Base-by-base conservation (phyloP, 2,329 filamentous ascomycete species). In the Arthrobotrys conoides region DNA sequence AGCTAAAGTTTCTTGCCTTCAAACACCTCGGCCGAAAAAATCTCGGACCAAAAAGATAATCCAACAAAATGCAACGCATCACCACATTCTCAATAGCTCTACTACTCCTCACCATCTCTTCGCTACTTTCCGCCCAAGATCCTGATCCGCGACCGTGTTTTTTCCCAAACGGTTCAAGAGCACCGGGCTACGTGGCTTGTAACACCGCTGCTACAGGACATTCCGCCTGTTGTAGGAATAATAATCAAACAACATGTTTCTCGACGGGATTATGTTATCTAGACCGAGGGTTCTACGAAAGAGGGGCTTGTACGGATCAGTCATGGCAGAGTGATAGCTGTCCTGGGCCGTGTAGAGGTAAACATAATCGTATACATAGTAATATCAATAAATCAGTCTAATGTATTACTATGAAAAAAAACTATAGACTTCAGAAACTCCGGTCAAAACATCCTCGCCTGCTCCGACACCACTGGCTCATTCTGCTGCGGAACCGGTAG, bases 11-110 rank as follows among this genome's bases (percentile, higher is more conserved):
- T n/a, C n/a, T n/a, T n/a, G n/a, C n/a, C n/a, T n/a, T n/a, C n/a
- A n/a, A n/a, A 63, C 67, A 57, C 55, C 44, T n/a, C 30, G 53
- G 27, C 27, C 53, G 24, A 30, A 59, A 30, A 30, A n/a, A n/a
- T n/a, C 22, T n/a, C 55, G 18, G 36, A 48, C 36, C 41, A 6
- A 9, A n/a, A 61, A 49, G 59, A 53, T 55, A 65, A 76, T 44
- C 38, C 72, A 66, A 64, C 55, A 76, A 20, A 9, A 76, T 76
- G 72, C 72, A 76, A 76, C 72, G 36, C 72, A 76, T 66, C 55
- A 48, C 72, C 16, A 76, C 49, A 46, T 16, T 76, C 14, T 69
- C 71, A n/a, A 24, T 76, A 16, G 44, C 65, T 0, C 9, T 76
- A 14, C 55, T 70, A 22, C 72, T 76, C 10, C 36, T 69, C 0